Evolutionary conservation across 2,329 filamentous ascomycete species (phyloP).

Genomic region (Hymenoscyphus salicellus): DNA sequence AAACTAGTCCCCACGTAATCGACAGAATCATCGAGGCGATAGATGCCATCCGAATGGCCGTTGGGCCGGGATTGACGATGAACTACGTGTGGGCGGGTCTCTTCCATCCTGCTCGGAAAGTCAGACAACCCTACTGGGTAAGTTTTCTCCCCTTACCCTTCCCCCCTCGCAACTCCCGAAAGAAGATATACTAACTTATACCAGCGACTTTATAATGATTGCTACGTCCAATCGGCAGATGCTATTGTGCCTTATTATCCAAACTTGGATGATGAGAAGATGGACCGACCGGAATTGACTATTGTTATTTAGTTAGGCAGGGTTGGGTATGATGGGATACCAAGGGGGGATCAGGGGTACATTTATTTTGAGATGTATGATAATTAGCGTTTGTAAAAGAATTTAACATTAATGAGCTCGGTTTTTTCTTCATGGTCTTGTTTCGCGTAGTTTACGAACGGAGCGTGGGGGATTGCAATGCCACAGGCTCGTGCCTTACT

Average conservation of each 20-base stretch:
- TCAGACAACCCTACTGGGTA: conserved; percentile 85
- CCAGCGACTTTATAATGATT: conserved; percentile 82
- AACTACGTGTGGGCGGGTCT: conserved; percentile 98
- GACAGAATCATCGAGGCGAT: conserved; percentile 97
- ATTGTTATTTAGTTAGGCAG: conserved; percentile 69
- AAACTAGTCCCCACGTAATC: conserved; percentile 97
- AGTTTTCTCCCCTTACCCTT: conserved; percentile 2
- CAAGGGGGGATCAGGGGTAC: not conserved
- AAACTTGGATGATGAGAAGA: conserved; percentile 73
- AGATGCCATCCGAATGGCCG: conserved; percentile 88
- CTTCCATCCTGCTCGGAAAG: conserved; percentile 95
- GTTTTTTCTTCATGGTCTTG: not conserved
- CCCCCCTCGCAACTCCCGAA: not conserved
- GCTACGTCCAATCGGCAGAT: conserved; percentile 90
- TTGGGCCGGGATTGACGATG: conserved; percentile 87
- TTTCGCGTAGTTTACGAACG: too few relatives aligned
- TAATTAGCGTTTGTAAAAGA: not conserved
- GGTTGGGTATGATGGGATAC: not conserved
- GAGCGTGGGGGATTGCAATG: too few relatives aligned
- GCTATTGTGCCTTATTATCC: conserved; percentile 97
- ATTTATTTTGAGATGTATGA: not conserved
- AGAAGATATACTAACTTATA: conserved; percentile 1
- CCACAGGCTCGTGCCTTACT: not conserved
- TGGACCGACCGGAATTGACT: conserved; percentile 75
- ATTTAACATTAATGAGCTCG: not conserved